Conservation (phyloP, 805 yeast species). For the Yamadazyma kitorensis region DNA sequence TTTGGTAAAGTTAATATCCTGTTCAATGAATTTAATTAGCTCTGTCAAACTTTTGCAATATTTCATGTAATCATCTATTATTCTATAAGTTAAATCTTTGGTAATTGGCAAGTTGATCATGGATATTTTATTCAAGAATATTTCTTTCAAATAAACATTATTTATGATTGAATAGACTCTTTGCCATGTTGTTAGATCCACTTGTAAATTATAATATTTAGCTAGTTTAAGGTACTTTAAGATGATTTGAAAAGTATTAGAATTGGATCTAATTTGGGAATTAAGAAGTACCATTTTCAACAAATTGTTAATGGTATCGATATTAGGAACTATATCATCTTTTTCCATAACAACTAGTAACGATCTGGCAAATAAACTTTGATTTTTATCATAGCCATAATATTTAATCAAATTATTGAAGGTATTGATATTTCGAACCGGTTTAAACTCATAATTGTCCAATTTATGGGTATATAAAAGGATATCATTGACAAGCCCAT, state of each 20-base stretch:
- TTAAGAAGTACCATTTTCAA: conserved; percentile 31
- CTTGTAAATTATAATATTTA: conserved; percentile 21
- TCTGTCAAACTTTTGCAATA: conserved; percentile 27
- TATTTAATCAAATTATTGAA: conserved; percentile 38
- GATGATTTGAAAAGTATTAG: conserved; percentile 28
- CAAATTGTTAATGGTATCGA: conserved; percentile 38
- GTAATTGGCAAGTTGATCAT: conserved; percentile 32
- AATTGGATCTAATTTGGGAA: conserved; percentile 29
- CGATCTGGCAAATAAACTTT: conserved; percentile 38
- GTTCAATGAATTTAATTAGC: conserved; percentile 31
- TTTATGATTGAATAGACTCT: conserved; percentile 36
- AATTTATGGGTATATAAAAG: conserved; percentile 37
- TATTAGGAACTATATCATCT: conserved; percentile 39
- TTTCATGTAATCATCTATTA: conserved; percentile 33
- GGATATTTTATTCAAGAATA: conserved; percentile 30
- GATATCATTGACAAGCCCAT: conserved; percentile 37
- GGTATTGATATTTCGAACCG: conserved; percentile 31
- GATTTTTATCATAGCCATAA: conserved; percentile 40
- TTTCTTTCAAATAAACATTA: conserved; percentile 38
- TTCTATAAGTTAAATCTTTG: conserved; percentile 24
- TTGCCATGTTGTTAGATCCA: conserved; percentile 34
- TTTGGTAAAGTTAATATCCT: conserved; percentile 23
- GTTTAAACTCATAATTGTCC: conserved; percentile 27
- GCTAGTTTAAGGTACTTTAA: conserved; percentile 29
- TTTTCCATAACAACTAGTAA: conserved; percentile 38